Conservation (phyloP, 2,329 filamentous ascomycete genomes). For the Alternaria arborescens region DNA sequence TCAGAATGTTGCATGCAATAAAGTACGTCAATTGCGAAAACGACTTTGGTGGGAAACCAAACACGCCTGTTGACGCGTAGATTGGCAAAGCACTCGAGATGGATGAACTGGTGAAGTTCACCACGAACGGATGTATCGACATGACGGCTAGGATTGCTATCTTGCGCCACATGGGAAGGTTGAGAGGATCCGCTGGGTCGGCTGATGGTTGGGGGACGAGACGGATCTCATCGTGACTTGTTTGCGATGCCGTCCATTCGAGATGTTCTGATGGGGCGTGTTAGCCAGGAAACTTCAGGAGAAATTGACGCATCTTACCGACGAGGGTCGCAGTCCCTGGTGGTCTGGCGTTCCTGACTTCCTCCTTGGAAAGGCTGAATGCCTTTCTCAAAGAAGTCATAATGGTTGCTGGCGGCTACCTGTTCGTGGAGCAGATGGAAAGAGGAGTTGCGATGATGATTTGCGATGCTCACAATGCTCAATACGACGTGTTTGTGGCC, state of each 20-base stretch:
- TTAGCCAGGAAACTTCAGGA: constrained; percentile 2
- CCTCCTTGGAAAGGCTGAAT: constrained; percentile 51
- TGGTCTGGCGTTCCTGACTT: constrained; percentile 50
- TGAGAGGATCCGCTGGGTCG: constrained; percentile 53
- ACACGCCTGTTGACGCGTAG: constrained; percentile 43
- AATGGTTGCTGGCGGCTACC: background rate
- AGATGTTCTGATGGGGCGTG: constrained; percentile 34
- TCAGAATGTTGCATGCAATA: constrained; percentile 51
- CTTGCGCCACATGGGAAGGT: constrained; percentile 51
- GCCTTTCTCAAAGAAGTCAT: constrained; percentile 50
- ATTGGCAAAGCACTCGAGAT: constrained; percentile 49
- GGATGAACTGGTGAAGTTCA: constrained; percentile 49
- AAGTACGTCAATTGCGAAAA: constrained; percentile 49
- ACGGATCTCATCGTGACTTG: constrained; percentile 47
- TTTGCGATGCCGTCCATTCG: constrained; percentile 42
- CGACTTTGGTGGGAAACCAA: constrained; percentile 40
- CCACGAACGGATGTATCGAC: constrained; percentile 50
- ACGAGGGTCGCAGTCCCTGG: constrained; percentile 53
- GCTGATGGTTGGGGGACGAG: constrained; percentile 51
- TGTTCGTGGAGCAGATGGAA: background rate
- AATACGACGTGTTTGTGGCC: background rate
- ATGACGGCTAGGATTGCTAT: constrained; percentile 47
- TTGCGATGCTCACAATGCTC: background rate
- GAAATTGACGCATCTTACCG: constrained; percentile 34
- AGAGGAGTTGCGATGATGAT: background rate